Evolutionary conservation across 371 early-diverging fungal species (phyloP).

Genomic region (Phascolomyces articulosus): DNA sequence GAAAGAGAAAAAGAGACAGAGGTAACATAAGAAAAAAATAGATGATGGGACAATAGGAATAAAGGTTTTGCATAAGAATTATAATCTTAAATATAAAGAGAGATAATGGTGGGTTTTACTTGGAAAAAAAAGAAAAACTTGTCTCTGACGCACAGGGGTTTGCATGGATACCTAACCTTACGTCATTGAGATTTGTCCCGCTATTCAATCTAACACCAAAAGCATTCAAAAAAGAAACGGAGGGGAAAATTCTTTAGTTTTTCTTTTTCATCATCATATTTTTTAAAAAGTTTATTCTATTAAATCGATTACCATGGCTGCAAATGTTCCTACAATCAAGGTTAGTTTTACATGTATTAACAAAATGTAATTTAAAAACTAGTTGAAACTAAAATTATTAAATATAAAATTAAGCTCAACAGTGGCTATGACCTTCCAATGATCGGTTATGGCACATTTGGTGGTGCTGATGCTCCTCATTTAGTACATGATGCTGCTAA

Average conservation of each 20-base stretch:
- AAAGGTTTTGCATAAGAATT: too few species aligned
- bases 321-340: slow-evolving; percentile 1
- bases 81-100: not conserved
- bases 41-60: too few species aligned
- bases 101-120: not conserved
- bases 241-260: not conserved
- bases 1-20: too few species aligned
- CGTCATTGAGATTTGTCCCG: not conserved
- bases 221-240: not conserved
- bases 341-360: not conserved
- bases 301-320: not conserved
- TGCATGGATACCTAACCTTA: slow-evolving; percentile 1
- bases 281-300: not conserved
- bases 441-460: slow-evolving; percentile 49
- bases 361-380: not conserved
- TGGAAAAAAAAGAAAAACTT: not conserved
- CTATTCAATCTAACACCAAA: not conserved
- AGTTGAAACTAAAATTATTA: not conserved
- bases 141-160: slow-evolving; percentile 6
- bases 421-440: slow-evolving; percentile 43
- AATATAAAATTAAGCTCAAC: slow-evolving; percentile 16
- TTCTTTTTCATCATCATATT: not conserved
- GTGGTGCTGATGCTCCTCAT: slow-evolving; percentile 40
- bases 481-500: slow-evolving; percentile 43
- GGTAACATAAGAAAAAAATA: too few species aligned